Conservation (phyloP, 2,329 filamentous ascomycete genomes). For the Coniella vitis region DNA sequence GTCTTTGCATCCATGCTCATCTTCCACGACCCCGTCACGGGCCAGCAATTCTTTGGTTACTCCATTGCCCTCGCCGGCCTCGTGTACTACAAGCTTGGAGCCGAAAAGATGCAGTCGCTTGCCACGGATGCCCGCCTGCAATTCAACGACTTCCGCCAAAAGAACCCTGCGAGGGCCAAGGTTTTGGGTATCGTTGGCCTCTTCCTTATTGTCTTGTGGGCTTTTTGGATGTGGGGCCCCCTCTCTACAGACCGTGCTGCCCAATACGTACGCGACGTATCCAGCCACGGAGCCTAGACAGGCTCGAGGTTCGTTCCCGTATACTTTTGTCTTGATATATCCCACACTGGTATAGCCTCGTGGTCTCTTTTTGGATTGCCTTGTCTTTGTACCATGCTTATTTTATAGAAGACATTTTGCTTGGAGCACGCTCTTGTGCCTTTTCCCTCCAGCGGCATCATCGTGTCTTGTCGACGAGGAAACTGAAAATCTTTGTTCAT, state of each 20-base stretch:
- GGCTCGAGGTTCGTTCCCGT: background rate
- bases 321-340: background rate
- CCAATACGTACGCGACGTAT: slow-evolving; percentile 6
- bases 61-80: slow-evolving; percentile 43
- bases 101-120: slow-evolving; percentile 12
- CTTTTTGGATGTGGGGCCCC: slow-evolving; percentile 11
- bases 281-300: background rate
- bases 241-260: slow-evolving; percentile 6
- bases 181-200: slow-evolving; percentile 8
- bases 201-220: background rate
- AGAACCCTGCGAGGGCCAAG: slow-evolving; percentile 11
- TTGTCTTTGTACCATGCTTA: too few relatives aligned
- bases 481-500: too few relatives aligned
- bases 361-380: too few relatives aligned
- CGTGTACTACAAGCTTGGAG: slow-evolving; percentile 23
- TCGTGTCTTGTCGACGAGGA: too few relatives aligned
- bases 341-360: too few relatives aligned
- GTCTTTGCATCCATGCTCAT: slow-evolving; percentile 61
- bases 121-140: slow-evolving; percentile 14
- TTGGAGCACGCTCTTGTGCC: background rate
- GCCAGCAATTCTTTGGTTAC: slow-evolving; percentile 64
- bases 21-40: slow-evolving; percentile 58
- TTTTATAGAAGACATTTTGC: background rate
- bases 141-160: slow-evolving; percentile 14
- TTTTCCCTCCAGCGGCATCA: too few relatives aligned